phyloP scores from a whole-genome alignment of 2,329 filamentous ascomycete genomes.

The Grosmannia serpens region DNA sequence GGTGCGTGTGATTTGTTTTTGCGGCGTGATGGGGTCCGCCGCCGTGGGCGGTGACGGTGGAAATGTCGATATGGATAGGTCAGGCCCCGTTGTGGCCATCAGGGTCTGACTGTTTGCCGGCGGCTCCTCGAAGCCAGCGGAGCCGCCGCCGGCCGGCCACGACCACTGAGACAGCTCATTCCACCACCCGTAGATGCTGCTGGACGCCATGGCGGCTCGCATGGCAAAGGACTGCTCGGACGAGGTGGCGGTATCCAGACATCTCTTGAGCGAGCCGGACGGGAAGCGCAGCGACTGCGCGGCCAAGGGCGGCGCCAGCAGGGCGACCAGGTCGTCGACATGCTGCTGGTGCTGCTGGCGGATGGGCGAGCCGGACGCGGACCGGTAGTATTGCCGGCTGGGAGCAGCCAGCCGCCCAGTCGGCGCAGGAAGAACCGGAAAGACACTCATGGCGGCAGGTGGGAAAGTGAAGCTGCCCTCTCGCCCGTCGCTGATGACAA shows the following conservation, averaged over 20 bases:
- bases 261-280: constrained; percentile 40
- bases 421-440: constrained; percentile 20
- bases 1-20: constrained; percentile 2
- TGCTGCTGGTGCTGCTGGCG: constrained; percentile 24
- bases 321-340: constrained; percentile 46
- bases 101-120: background rate
- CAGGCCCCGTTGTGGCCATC: background rate
- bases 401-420: constrained; percentile 24
- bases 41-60: background rate
- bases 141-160: constrained; percentile 38
- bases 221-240: constrained; percentile 61
- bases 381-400: constrained; percentile 25
- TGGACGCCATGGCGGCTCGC: constrained; percentile 57
- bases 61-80: constrained; percentile 3
- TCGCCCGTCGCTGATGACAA: background rate
- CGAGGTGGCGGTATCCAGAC: constrained; percentile 50
- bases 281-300: constrained; percentile 47
- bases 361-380: constrained; percentile 32
- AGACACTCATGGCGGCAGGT: constrained; percentile 23
- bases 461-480: background rate
- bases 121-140: constrained; percentile 43
- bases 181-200: constrained; percentile 62
- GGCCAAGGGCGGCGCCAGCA: constrained; percentile 48
- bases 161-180: constrained; percentile 54
- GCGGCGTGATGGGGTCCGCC: constrained; percentile 6